Evolutionary conservation across 2,329 filamentous ascomycete species (phyloP).

Genomic region (Monilinia vaccinii-corymbosi): DNA sequence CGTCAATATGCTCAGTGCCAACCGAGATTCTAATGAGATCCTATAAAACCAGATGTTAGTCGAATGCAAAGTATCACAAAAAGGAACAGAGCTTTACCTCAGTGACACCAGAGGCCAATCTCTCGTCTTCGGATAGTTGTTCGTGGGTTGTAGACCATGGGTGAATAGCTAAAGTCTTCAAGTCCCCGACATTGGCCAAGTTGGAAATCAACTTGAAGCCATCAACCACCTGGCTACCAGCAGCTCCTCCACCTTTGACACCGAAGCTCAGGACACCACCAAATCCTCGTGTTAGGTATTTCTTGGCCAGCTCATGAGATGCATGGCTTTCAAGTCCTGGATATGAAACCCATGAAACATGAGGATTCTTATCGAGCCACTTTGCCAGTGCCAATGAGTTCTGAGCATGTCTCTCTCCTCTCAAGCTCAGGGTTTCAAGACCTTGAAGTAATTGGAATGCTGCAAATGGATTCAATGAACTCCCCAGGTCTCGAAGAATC

Average conservation of each 20-base stretch:
- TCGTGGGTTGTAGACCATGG: constrained; percentile 94
- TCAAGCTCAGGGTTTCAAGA: constrained; percentile 78
- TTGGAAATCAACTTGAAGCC: constrained; percentile 93
- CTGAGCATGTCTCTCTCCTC: constrained; percentile 75
- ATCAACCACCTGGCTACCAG: constrained; percentile 83
- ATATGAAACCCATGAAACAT: constrained; percentile 91
- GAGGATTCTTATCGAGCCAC: constrained; percentile 73
- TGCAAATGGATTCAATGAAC: constrained; percentile 77
- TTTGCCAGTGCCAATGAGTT: constrained; percentile 73
- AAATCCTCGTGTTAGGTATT: constrained; percentile 75
- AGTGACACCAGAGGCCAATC: constrained; percentile 69
- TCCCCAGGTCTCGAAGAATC: constrained; percentile 77
- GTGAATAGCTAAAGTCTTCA: constrained; percentile 90
- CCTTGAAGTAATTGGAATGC: constrained; percentile 88
- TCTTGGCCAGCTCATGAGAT: constrained; percentile 71
- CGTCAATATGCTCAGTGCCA: constrained; percentile 92
- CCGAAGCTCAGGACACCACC: constrained; percentile 91
- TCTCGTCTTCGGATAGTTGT: constrained; percentile 79
- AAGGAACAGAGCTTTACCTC: constrained; percentile 39
- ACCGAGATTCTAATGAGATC: constrained; percentile 93
- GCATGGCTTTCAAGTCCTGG: constrained; percentile 76
- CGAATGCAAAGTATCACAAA: neutral
- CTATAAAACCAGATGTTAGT: constrained; percentile 32
- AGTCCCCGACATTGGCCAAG: constrained; percentile 91
- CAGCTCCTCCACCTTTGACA: constrained; percentile 77